A percentile compares a stretch with the other conserved stretches of the same genome.
Conservation (phyloP, 352 stramenopile genomes). For the Elongisporangium undulatum region DNA sequence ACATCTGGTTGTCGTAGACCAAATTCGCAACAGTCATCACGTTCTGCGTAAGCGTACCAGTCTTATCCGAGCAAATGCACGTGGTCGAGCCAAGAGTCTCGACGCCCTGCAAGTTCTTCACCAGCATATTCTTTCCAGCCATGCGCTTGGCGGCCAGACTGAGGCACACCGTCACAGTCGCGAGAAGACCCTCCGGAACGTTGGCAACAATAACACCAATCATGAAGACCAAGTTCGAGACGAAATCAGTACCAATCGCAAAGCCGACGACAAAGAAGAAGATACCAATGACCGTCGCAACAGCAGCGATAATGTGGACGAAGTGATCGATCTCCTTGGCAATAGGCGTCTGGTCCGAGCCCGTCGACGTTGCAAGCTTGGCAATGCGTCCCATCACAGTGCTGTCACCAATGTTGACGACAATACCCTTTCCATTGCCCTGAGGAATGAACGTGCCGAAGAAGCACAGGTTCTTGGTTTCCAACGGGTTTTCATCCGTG, state of each 20-base stretch:
- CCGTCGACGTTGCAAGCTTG: conserved; percentile 50
- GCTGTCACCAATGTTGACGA: conserved; percentile 68
- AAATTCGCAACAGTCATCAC: conserved; percentile 92
- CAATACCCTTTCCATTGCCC: conserved; percentile 59
- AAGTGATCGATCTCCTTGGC: conserved; percentile 68
- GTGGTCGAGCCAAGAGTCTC: conserved; percentile 91
- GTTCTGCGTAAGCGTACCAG: conserved; percentile 92
- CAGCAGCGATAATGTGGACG: conserved; percentile 57
- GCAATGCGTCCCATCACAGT: conserved; percentile 84
- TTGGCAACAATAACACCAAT: conserved; percentile 96
- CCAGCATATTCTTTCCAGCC: conserved; percentile 87
- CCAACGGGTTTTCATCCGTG: conserved; percentile 72
- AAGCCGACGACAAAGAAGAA: conserved; percentile 63
- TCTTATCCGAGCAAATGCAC: conserved; percentile 96
- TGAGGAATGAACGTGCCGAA: conserved; percentile 78
- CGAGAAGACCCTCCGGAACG: conserved; percentile 89
- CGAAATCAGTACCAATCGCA: conserved; percentile 39
- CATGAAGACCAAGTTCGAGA: conserved; percentile 86
- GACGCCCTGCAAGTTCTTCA: conserved; percentile 93
- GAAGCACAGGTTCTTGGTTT: conserved; percentile 83
- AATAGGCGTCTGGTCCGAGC: conserved; percentile 46
- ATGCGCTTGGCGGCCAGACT: conserved; percentile 89
- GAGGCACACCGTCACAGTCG: conserved; percentile 91
- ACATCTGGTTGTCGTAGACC: conserved; percentile 78
- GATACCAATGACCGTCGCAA: conserved; percentile 48